These are phyloP conservation scores for Picochlorum sp. DNA, from an alignment of 139 green algal species.

Conservation along the genomic window DNA sequence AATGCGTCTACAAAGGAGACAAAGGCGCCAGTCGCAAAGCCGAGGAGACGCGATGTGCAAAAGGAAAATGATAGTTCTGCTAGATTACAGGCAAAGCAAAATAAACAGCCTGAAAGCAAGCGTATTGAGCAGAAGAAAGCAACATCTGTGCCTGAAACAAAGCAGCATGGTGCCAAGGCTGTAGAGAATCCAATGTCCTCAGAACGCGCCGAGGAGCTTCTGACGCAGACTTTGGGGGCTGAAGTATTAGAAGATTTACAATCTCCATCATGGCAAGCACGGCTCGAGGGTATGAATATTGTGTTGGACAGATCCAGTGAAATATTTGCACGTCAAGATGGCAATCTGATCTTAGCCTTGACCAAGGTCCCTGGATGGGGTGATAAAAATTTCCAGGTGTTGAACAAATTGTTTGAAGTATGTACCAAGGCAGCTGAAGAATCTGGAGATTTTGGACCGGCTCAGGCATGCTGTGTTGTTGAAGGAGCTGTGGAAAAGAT, in stretches of 20 bases:
- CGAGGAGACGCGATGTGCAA: neutral
- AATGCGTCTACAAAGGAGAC: neutral
- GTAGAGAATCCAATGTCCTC: neutral
- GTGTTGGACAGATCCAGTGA: constrained; percentile 34
- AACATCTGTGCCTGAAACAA: constrained; percentile 12
- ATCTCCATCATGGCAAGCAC: constrained; percentile 77
- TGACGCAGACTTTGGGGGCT: constrained; percentile 51
- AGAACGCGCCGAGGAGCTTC: constrained; percentile 39
- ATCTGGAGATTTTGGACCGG: constrained; percentile 37
- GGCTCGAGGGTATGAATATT: constrained; percentile 67
- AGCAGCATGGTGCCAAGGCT: constrained; percentile 4
- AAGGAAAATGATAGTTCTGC: neutral
- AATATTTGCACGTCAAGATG: constrained; percentile 16
- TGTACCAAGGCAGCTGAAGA: constrained; percentile 38
- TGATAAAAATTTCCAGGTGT: constrained; percentile 97
- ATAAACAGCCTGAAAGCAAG: neutral
- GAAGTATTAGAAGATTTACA: constrained; percentile 44
- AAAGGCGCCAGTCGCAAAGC: neutral
- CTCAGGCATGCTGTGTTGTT: constrained; percentile 56
- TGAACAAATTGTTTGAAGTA: constrained; percentile 84
- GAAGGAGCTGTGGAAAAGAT: constrained; percentile 65
- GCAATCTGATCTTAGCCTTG: constrained; percentile 53
- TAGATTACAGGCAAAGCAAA: neutral
- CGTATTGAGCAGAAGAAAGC: constrained; percentile 4
- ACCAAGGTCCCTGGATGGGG: constrained; percentile 68